A percentile compares a stretch with the other conserved stretches of the same genome.
Evolutionary conservation across 495 filamentous ascomycete genomes (phyloP).

Genomic region (Hyphodiscus hymeniophilus): DNA sequence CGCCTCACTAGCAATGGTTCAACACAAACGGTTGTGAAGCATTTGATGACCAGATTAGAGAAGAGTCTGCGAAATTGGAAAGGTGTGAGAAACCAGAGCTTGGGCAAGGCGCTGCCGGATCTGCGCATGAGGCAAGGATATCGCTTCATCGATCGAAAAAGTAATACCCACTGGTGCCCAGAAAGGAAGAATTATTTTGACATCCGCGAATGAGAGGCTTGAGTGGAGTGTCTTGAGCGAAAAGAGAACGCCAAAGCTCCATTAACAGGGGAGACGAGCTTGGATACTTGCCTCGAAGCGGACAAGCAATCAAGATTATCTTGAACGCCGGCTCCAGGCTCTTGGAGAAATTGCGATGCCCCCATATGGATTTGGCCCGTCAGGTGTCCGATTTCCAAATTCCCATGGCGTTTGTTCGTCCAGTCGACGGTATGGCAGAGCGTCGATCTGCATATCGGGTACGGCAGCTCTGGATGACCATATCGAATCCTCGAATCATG

Average conservation of each 20-base stretch:
- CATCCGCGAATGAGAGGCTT: slow-evolving; percentile 1
- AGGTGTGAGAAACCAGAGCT: neutral
- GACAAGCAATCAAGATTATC: neutral
- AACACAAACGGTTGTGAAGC: slow-evolving; percentile 10
- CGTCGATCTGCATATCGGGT: too few species aligned
- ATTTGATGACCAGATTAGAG: slow-evolving; percentile 1
- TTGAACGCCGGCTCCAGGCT: neutral
- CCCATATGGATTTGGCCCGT: neutral
- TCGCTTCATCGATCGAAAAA: neutral
- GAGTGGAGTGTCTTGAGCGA: neutral
- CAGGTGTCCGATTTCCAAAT: neutral
- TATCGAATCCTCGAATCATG: too few species aligned
- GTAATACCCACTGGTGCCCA: too few species aligned
- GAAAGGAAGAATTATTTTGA: slow-evolving; percentile 5
- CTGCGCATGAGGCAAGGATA: neutral
- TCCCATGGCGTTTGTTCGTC: neutral
- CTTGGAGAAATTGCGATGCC: slow-evolving; percentile 8
- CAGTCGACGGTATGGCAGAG: too few species aligned
- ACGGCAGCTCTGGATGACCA: too few species aligned
- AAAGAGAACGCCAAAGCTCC: slow-evolving; percentile 1
- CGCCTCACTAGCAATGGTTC: slow-evolving; percentile 11
- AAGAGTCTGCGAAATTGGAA: neutral
- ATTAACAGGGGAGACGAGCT: too few species aligned
- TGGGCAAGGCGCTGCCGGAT: neutral
- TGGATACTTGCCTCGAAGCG: neutral